Conservation (phyloP, 305 asterid genomes). For the Striga hermonthica region DNA sequence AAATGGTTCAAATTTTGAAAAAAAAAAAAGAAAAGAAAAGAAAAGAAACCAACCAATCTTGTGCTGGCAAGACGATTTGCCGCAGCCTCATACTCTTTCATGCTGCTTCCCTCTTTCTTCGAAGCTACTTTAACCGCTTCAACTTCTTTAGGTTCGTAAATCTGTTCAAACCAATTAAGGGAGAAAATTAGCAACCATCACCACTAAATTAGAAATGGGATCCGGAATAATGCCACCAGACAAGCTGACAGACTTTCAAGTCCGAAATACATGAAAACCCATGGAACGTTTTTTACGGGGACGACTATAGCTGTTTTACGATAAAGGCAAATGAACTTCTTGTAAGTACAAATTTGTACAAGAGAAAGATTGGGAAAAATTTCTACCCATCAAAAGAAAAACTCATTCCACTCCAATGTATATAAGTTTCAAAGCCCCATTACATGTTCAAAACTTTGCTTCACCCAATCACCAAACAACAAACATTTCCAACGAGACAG, state of each 20-base stretch:
- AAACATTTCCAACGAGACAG: conserved; percentile 12
- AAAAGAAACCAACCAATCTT: conserved; percentile 54
- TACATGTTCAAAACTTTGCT: too few relatives aligned
- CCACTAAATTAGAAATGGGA: conserved; percentile 14
- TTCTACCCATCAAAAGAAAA: too few relatives aligned
- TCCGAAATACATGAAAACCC: background rate
- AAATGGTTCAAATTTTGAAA: too few relatives aligned
- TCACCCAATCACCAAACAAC: too few relatives aligned
- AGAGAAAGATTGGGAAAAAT: too few relatives aligned
- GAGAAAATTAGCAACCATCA: conserved; percentile 26
- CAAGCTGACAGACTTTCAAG: background rate
- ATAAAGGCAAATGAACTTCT: background rate
- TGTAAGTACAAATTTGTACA: too few relatives aligned
- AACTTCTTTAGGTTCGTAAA: conserved; percentile 77
- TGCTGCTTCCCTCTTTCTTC: conserved; percentile 55
- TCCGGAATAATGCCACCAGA: background rate
- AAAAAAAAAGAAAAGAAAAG: too few relatives aligned
- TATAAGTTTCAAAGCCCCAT: too few relatives aligned
- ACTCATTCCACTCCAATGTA: too few relatives aligned
- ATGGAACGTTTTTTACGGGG: background rate
- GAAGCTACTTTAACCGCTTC: conserved; percentile 74
- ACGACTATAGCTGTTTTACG: conserved; percentile 2
- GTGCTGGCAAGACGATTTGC: conserved; percentile 74
- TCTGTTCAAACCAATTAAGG: conserved; percentile 40
- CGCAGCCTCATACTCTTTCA: conserved; percentile 73